These are phyloP conservation scores for Mollisiaceae sp. DNA, from an alignment of 2,329 filamentous ascomycete genomes.

Conservation along the genomic window DNA sequence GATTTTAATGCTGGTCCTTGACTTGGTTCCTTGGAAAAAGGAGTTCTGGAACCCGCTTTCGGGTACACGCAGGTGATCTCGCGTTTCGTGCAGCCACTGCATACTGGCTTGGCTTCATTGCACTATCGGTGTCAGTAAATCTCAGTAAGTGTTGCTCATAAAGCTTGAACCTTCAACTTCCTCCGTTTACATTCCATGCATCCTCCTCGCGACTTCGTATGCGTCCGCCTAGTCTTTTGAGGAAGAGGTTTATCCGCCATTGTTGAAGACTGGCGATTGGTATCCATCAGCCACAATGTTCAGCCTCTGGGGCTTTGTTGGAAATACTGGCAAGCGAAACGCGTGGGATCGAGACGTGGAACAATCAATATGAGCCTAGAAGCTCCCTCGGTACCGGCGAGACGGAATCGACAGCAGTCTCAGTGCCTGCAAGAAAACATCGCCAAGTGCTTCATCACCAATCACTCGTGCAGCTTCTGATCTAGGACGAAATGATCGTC, in stretches of 20 bases:
- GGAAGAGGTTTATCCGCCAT: background rate
- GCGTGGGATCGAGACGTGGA: background rate
- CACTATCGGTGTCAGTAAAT: slow-evolving; percentile 5
- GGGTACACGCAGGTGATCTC: slow-evolving; percentile 8
- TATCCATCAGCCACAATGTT: background rate
- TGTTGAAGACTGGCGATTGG: background rate
- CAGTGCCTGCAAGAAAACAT: background rate
- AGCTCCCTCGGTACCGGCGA: background rate
- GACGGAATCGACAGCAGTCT: background rate
- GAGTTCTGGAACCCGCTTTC: background rate
- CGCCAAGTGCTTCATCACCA: background rate
- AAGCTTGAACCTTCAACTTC: slow-evolving; percentile 60
- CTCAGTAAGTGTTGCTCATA: background rate
- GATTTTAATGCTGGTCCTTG: background rate
- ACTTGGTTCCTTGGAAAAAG: background rate
- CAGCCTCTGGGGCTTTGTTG: background rate
- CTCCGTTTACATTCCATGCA: slow-evolving; percentile 71
- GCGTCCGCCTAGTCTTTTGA: slow-evolving; percentile 17
- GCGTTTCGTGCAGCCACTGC: slow-evolving; percentile 13
- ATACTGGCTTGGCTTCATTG: slow-evolving; percentile 4
- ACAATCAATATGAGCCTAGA: background rate
- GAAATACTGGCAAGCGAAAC: background rate
- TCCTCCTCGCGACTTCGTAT: slow-evolving; percentile 62
- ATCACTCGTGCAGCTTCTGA: background rate
- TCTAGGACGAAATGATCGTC: background rate